Base-by-base conservation (phyloP, 2,329 filamentous ascomycete genomes). In the Dactylellina leptospora region DNA sequence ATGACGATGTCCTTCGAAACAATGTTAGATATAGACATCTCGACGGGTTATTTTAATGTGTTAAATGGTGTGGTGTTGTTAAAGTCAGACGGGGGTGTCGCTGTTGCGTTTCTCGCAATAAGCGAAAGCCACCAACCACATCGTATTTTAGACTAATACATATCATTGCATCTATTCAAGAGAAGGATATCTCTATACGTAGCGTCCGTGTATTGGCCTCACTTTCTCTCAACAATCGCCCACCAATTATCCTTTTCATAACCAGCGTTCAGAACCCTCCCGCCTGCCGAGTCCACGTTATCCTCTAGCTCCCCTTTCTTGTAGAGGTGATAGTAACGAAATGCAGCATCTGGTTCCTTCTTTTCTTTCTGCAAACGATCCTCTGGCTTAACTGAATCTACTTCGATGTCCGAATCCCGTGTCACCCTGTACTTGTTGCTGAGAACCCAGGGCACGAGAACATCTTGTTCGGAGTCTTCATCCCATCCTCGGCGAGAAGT, bases 171-270 rank as follows among this genome's bases (percentile, higher is more conserved):
- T 18, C n/a, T 10, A n/a, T n/a, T 33, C 30, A 6, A n/a, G n/a
- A n/a, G n/a, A 33, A 33, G 13, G 6, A 33, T 33, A 33, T 13
- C 6, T 13, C 30, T 6, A 33, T 13, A 33, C n/a, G n/a, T 6
- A 44, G 11, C 4, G 11, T 18, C 40, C n/a, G 3, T 45, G 2
- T 45, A 8, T 2, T 18, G 16, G 6, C 11, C 18, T 48, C 36
- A 23, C 22, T 45, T 42, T n/a, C 18, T 63, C 42, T 76, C 47
- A 64, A 83, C 85, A 78, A 96, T 88, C 59, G 88, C 92, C 93
- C 93, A 99, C 95, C 95, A 97, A 81, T 99, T 99, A 79, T 97
- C 95, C 82, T 88, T 93, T 79, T 99, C 95, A 80, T 97, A 99
- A 30, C 95, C 95, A 70, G 87, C 87, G 75, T 91, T 88, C 22